Base-by-base conservation (phyloP, 1,139 yeast genomes). In the Taiozyma onychis region DNA sequence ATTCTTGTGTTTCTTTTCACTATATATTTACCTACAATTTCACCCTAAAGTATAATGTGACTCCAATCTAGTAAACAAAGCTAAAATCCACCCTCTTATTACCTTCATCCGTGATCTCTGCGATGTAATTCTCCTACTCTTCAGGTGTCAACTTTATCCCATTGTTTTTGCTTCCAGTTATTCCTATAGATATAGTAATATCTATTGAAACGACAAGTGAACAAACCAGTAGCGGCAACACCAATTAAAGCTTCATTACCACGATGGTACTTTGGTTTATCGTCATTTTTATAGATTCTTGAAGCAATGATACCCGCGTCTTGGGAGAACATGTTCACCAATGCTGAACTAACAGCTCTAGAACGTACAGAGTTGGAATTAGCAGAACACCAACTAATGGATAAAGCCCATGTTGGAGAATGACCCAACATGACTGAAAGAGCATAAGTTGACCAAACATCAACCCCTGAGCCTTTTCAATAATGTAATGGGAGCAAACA, bases 281-380 rank as follows among this genome's bases (percentile, higher is more conserved):
- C 88, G 48, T 72, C 74, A 0, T 65, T 62, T 48, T 81, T 70
- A 62, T 82, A 83, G 35, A 83, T 71, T 56, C 81, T 77, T n/a
- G 78, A 68, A 3, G 77, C 69, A 13, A 75, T 69, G 49, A 83
- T 77, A 45, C 68, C 63, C 3, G 81, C 77, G 0, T 83, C 83
- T 28, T 78, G 64, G 59, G 46, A 43, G 21, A 39, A 43, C 77
- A 83, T 81, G 60, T 83, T 85, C 63, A 81, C 81, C 37, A 83
- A 53, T 0, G 89, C 83, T 3, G 85, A 76, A 27, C 83, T 73
- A 13, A 83, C 76, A 0, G 88, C 77, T 57, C 90, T 70, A 6
- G 78, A 71, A 44, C 81, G 67, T 27, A 84, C 82, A 30, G 83
- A 73, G 55, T 80, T 80, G 10, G 88, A 74, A 57, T 83, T 83